Evolutionary conservation across 2,329 filamentous ascomycete species (phyloP), one percentile per base, ranked within the genome.

Genomic region (Pestalotiopsis fici): DNA sequence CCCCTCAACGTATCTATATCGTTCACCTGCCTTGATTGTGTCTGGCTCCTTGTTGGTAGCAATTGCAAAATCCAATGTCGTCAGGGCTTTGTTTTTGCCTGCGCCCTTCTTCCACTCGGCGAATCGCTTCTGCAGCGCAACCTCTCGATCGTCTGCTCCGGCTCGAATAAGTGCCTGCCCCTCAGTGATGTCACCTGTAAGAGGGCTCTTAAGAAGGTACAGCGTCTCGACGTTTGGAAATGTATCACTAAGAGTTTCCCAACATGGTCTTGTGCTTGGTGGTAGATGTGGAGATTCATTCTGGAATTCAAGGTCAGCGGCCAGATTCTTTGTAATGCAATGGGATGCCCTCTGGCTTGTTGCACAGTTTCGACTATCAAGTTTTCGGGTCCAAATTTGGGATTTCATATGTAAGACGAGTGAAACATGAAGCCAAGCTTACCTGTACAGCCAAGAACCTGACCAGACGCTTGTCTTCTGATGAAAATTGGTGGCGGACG

Each of bases 191-290:
- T 71, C 59, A 1, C 76, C 75, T 43, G 59, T 75, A 3, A 77
- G 21, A 2, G 74, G 71, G n/a, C 37, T 64, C 28, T 71, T 70
- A 70, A 76, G 72, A 61, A 78, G 68, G 65, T 75, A 78, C 21
- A 78, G 71, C 0, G 72, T 76, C 59, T 74, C 71, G 3, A 77
- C 71, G 50, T 73, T 75, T 1, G 72, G 72, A 75, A 76, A 78
- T 2, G 74, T 71, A 61, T 68, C 64, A 15, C 71, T 72, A 61
- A 77, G 66, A 0, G 74, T 73, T 12, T 69, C 66, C 76, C 76
- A 78, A 54, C 73, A 73, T 9, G 75, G 72, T 28, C 72, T 69
- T 0, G 69, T 60, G 7, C n/a, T 55, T 3, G 59, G 15, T 1
- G 61, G 54, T 12, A 77, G 65, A n/a, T 68, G 65, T 3, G 66